These are phyloP conservation scores for Aspergillus aculeatinus DNA, from an alignment of 2,329 filamentous ascomycete genomes.

Conservation along the genomic window DNA sequence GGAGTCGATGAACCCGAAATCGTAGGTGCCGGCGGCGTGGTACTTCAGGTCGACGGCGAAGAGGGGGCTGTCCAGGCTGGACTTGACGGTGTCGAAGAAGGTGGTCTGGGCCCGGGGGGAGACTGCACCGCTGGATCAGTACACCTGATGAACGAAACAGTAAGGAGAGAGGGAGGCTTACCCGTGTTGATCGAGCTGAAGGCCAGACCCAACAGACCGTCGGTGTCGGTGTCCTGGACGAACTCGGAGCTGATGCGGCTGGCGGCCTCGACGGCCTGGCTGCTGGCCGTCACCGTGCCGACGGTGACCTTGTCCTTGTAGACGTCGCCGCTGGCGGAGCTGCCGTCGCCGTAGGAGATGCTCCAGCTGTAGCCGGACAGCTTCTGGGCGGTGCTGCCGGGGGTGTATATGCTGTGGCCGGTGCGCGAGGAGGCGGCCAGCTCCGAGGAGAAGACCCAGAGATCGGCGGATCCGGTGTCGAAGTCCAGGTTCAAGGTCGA, in stretches of 20 bases:
- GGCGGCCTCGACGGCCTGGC: constrained; percentile 67
- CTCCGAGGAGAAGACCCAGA: constrained; percentile 67
- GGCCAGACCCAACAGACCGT: constrained; percentile 61
- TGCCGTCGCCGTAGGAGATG: constrained; percentile 66
- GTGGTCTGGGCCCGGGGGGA: constrained; percentile 52
- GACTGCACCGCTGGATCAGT: constrained; percentile 31
- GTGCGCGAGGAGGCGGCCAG: constrained; percentile 51
- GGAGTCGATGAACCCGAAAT: constrained; percentile 60
- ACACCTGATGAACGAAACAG: not conserved
- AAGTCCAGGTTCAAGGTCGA: constrained; percentile 66
- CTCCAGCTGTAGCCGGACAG: constrained; percentile 55
- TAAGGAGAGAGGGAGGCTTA: constrained; percentile 9
- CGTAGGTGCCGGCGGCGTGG: constrained; percentile 52
- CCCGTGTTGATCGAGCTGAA: constrained; percentile 60
- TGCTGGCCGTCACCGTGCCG: constrained; percentile 57
- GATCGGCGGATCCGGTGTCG: constrained; percentile 68
- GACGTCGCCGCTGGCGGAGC: constrained; percentile 62
- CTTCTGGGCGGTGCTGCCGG: constrained; percentile 48
- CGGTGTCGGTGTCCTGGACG: constrained; percentile 51
- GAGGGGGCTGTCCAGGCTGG: constrained; percentile 49
- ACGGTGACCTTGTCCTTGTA: constrained; percentile 65
- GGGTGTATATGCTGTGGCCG: constrained; percentile 61
- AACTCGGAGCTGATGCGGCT: constrained; percentile 57
- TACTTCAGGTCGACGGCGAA: constrained; percentile 59
- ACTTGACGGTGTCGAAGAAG: constrained; percentile 61